Evolutionary conservation across 2,329 filamentous ascomycete genomes (phyloP).

Genomic region (Nothomitra cinnamomea): DNA sequence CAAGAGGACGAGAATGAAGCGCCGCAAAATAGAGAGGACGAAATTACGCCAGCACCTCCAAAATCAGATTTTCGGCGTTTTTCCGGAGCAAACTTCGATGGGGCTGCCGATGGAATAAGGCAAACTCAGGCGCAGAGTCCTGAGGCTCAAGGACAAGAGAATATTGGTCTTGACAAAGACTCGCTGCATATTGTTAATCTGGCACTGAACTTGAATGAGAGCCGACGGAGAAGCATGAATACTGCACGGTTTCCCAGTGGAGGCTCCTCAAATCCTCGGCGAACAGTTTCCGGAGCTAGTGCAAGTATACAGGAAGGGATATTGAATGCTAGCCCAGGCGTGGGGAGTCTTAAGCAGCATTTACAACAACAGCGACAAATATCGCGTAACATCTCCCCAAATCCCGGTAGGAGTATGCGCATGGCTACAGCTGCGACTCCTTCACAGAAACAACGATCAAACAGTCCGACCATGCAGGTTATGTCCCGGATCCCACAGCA

Average conservation of each 20-base stretch:
- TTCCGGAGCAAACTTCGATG: neutral
- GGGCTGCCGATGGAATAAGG: neutral
- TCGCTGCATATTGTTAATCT: constrained; percentile 84
- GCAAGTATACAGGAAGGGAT: constrained; percentile 21
- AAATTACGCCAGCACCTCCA: constrained; percentile 5
- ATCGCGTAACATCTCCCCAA: constrained; percentile 45
- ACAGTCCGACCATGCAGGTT: neutral
- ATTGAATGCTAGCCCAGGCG: constrained; percentile 17
- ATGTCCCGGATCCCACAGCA: constrained; percentile 12
- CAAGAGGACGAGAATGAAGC: constrained; percentile 8
- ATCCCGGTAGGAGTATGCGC: constrained; percentile 18
- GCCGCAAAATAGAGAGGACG: constrained; percentile 7
- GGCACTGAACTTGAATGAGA: constrained; percentile 77
- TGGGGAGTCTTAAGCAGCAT: constrained; percentile 47
- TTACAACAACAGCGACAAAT: constrained; percentile 52
- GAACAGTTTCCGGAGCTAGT: constrained; percentile 21
- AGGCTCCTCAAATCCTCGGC: constrained; percentile 33
- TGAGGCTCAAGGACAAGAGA: neutral
- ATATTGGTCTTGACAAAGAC: constrained; percentile 45
- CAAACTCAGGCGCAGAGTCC: neutral
- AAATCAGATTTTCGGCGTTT: neutral
- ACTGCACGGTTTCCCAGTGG: constrained; percentile 29
- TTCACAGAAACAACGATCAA: neutral
- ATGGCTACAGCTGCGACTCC: constrained; percentile 14
- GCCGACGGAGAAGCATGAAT: constrained; percentile 45